These are phyloP conservation scores for Vanilla planifolia DNA, from an alignment of 106 monocot species.

Conservation along the genomic window DNA sequence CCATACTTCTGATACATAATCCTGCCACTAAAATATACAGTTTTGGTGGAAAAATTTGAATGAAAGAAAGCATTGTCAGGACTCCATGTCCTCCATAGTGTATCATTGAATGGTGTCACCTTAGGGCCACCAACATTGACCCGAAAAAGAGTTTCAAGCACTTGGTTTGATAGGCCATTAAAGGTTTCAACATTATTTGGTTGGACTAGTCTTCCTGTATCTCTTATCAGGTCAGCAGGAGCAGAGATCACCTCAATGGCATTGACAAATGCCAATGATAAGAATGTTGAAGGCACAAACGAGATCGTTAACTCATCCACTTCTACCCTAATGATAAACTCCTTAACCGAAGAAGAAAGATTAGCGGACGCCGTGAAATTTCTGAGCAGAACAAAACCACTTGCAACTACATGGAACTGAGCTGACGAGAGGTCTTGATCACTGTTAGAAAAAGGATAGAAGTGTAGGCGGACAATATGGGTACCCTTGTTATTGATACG, in stretches of 20 bases:
- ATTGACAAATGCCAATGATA: slow-evolving; percentile 63
- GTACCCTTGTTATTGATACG: slow-evolving; percentile 22
- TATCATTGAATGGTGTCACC: slow-evolving; percentile 85
- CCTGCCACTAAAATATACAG: slow-evolving; percentile 41
- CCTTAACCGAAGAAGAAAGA: slow-evolving; percentile 51
- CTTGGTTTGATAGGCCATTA: slow-evolving; percentile 35
- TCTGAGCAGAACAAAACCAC: slow-evolving; percentile 34
- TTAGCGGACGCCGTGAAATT: slow-evolving; percentile 30
- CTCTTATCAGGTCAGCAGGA: slow-evolving; percentile 43
- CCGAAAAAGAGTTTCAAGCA: slow-evolving; percentile 56
- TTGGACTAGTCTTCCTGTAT: slow-evolving; percentile 33
- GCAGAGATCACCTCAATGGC: slow-evolving; percentile 84
- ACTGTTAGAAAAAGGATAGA: slow-evolving; percentile 48
- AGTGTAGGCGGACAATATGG: slow-evolving; percentile 77
- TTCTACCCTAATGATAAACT: slow-evolving; percentile 46
- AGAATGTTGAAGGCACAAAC: slow-evolving; percentile 39
- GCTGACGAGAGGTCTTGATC: slow-evolving; percentile 32
- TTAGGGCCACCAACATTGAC: slow-evolving; percentile 75
- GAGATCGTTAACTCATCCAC: slow-evolving; percentile 37
- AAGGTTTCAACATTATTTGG: slow-evolving; percentile 15
- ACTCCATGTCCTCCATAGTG: slow-evolving; percentile 85
- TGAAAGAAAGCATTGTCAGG: slow-evolving; percentile 40
- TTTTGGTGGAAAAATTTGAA: slow-evolving; percentile 8
- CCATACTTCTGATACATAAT: slow-evolving; percentile 49
- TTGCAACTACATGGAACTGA: slow-evolving; percentile 55